Conservation (phyloP, 208 protist species). For the Naegleria lovaniensis region DNA sequence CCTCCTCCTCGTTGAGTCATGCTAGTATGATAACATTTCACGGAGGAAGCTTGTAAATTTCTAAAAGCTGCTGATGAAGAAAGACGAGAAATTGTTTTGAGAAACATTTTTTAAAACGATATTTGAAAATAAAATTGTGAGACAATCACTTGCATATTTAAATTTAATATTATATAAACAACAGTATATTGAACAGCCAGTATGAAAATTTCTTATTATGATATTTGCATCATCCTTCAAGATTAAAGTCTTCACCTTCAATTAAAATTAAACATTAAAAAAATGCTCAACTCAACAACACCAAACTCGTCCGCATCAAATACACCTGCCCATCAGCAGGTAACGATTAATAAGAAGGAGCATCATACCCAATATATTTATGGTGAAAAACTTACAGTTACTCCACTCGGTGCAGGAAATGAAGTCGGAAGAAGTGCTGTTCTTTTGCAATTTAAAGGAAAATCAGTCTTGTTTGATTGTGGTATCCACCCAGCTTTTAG, state of each 20-base stretch:
- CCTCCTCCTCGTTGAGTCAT: not conserved
- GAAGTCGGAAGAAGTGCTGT: slow-evolving; percentile 96
- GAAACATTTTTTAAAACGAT: not conserved
- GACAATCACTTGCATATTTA: too few species aligned
- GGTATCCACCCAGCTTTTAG: slow-evolving; percentile 93
- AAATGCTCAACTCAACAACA: not conserved
- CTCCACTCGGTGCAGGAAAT: slow-evolving; percentile 88
- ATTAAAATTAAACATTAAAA: not conserved
- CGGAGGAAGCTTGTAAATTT: not conserved
- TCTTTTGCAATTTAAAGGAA: slow-evolving; percentile 87
- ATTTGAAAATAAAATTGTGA: not conserved
- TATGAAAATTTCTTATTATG: too few species aligned
- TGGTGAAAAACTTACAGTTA: slow-evolving; percentile 73
- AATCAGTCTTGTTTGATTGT: slow-evolving; percentile 94
- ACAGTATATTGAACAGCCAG: too few species aligned
- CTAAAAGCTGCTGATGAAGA: not conserved
- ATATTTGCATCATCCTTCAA: too few species aligned
- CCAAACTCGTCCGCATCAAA: not conserved
- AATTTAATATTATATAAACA: too few species aligned
- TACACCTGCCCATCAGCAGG: not conserved
- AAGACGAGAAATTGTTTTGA: not conserved
- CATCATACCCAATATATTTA: slow-evolving; percentile 11
- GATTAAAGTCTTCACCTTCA: too few species aligned
- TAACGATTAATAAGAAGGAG: not conserved
- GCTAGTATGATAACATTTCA: not conserved